Conservation (phyloP, 345 rosid genomes). For the Salix viminalis region DNA sequence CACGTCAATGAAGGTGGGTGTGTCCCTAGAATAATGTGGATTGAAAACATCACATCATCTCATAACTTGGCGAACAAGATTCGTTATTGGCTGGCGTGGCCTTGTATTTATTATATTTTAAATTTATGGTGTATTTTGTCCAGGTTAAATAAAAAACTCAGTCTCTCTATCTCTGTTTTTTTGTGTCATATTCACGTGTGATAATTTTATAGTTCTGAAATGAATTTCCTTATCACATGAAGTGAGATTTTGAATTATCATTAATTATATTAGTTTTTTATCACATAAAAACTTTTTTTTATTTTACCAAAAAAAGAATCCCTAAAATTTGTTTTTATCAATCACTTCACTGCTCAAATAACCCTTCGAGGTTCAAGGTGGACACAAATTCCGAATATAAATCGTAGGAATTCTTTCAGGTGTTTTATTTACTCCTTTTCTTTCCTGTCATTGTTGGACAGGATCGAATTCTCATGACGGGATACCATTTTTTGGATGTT, state of each 20-base stretch:
- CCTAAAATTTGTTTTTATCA: too few species aligned
- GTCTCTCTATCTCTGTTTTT: not conserved
- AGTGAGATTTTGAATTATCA: too few species aligned
- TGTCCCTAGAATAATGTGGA: not conserved
- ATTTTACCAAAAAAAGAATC: too few species aligned
- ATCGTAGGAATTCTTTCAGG: not conserved
- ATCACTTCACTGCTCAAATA: too few species aligned
- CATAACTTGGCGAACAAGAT: not conserved
- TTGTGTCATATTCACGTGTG: not conserved
- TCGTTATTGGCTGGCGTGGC: not conserved
- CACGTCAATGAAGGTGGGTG: not conserved
- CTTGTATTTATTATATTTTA: not conserved
- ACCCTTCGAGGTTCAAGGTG: too few species aligned
- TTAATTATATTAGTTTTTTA: too few species aligned
- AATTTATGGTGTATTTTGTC: not conserved
- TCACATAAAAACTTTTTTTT: too few species aligned
- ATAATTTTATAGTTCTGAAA: too few species aligned
- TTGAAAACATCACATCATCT: not conserved
- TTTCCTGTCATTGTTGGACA: not conserved
- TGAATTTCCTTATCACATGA: too few species aligned
- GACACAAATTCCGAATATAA: not conserved
- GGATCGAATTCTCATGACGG: not conserved
- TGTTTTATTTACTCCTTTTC: not conserved
- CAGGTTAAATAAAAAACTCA: not conserved
- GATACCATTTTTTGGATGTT: not conserved